Conservation (phyloP, 805 yeast genomes). For the Pichia exigua region DNA sequence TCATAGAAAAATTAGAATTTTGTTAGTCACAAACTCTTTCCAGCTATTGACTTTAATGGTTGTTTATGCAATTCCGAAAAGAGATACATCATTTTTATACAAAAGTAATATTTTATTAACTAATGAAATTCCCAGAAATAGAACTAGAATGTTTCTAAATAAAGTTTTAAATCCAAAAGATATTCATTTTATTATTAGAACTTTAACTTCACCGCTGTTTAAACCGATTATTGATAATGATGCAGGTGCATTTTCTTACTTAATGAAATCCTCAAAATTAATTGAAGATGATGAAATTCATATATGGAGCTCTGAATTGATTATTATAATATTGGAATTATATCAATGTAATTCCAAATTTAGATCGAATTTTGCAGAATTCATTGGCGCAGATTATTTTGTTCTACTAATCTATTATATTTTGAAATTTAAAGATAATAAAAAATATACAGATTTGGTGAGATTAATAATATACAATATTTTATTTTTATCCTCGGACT, state of each 20-base stretch:
- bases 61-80: constrained; percentile 56
- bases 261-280: constrained; percentile 19
- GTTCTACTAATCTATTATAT: constrained; percentile 52
- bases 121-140: constrained; percentile 26
- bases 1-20: constrained; percentile 35
- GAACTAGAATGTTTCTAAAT: constrained; percentile 44
- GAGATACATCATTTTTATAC: constrained; percentile 30
- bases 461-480: constrained; percentile 46
- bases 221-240: constrained; percentile 30
- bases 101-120: constrained; percentile 29
- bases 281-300: constrained; percentile 16
- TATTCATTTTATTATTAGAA: constrained; percentile 38
- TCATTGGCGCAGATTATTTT: constrained; percentile 42
- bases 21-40: constrained; percentile 45
- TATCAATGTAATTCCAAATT: constrained; percentile 63
- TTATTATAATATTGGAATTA: constrained; percentile 67
- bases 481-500: constrained; percentile 37
- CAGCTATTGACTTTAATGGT: constrained; percentile 57
- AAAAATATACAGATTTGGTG: constrained; percentile 34
- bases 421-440: constrained; percentile 36
- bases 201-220: constrained; percentile 41
- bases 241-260: constrained; percentile 17
- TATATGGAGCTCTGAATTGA: constrained; percentile 49
- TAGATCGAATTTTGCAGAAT: constrained; percentile 35
- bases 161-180: constrained; percentile 50